These are phyloP conservation scores for Cercospora sesami DNA, from an alignment of 2,329 filamentous ascomycete genomes.

Conservation along the genomic window DNA sequence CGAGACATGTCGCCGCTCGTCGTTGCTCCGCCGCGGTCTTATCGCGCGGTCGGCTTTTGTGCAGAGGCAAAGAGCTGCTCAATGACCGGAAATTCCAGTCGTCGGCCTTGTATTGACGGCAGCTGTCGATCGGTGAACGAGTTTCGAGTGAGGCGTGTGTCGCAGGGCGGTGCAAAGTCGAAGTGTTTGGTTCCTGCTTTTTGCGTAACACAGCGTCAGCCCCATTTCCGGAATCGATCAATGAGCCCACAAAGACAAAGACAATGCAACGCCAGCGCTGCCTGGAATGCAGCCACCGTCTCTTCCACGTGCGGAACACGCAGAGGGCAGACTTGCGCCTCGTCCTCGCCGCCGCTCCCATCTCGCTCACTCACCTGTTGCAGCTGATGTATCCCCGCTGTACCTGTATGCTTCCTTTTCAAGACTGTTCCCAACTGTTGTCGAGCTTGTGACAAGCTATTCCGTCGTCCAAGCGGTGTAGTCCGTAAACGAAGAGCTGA, in stretches of 20 bases:
- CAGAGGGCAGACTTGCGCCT: slow-evolving; percentile 5
- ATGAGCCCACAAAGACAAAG: slow-evolving; percentile 9
- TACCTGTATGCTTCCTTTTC: not conserved
- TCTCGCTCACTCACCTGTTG: not conserved
- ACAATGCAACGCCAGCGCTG: slow-evolving; percentile 15
- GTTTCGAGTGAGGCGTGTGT: not conserved
- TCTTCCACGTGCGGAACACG: slow-evolving; percentile 25
- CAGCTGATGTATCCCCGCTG: not conserved
- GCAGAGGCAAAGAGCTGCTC: not conserved
- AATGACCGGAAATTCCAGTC: slow-evolving; percentile 3
- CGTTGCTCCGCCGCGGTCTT: slow-evolving; percentile 7
- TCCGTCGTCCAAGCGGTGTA: slow-evolving; percentile 1
- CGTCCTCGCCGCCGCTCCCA: not conserved
- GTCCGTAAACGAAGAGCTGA: not conserved
- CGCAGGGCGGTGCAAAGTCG: not conserved
- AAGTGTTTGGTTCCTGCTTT: slow-evolving; percentile 22
- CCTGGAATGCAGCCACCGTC: slow-evolving; percentile 19
- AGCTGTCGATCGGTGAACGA: not conserved
- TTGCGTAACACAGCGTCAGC: slow-evolving; percentile 24
- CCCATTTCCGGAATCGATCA: slow-evolving; percentile 21
- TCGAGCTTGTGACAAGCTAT: not conserved
- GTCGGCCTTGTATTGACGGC: not conserved
- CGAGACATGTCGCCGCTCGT: slow-evolving; percentile 27
- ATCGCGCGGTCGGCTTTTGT: not conserved
- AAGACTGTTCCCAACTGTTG: not conserved